Evolutionary conservation across 129 eudicot species (phyloP).

Genomic region (Scalesia atractyloides): DNA sequence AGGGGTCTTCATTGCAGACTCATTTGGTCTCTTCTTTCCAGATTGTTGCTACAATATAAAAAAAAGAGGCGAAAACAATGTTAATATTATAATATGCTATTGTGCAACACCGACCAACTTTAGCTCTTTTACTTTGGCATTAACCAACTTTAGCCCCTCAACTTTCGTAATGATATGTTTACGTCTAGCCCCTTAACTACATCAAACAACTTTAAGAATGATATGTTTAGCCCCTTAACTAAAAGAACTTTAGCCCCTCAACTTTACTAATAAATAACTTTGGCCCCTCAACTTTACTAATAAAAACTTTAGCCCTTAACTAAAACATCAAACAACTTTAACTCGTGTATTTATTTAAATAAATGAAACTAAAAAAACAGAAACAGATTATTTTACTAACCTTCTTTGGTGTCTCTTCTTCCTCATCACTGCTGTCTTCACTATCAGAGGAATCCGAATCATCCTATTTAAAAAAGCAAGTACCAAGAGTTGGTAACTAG

Average conservation of each 20-base stretch:
- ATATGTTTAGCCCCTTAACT: too few species aligned
- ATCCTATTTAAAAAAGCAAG: constrained; percentile 31
- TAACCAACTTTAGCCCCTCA: too few species aligned
- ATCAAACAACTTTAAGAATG: too few species aligned
- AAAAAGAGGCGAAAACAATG: background rate
- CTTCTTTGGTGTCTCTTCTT: constrained; percentile 79
- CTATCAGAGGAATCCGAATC: constrained; percentile 45
- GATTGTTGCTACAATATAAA: constrained; percentile 42
- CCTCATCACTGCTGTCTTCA: constrained; percentile 58
- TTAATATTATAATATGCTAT: background rate
- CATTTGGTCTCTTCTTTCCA: constrained; percentile 71
- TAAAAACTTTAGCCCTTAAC: too few species aligned
- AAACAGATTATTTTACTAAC: constrained; percentile 25
- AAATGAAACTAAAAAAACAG: background rate
- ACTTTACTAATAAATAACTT: too few species aligned
- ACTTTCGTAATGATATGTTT: too few species aligned
- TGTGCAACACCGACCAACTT: too few species aligned
- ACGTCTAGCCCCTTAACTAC: too few species aligned
- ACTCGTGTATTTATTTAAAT: background rate
- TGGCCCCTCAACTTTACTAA: too few species aligned
- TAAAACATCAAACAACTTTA: too few species aligned
- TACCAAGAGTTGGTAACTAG: background rate
- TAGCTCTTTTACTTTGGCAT: too few species aligned
- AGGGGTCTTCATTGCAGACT: constrained; percentile 61
- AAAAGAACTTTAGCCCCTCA: too few species aligned